Evolutionary conservation across 2,329 filamentous ascomycete species (phyloP), one percentile per base, ranked within the genome.

Genomic region (Endoconidiophora laricicola): DNA sequence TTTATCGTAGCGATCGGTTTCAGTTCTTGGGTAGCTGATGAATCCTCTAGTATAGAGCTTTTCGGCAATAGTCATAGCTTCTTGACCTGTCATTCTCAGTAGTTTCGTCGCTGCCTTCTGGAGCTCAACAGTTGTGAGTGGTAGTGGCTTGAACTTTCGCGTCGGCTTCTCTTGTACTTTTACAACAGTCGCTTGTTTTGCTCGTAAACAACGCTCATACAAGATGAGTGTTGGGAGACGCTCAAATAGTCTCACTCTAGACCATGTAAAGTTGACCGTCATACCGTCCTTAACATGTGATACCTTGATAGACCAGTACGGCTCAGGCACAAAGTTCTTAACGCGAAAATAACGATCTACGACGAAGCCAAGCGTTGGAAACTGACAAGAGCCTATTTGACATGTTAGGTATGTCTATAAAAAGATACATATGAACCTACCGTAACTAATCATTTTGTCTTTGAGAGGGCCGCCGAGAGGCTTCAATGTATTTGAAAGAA

Each of bases 1-100:
- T 58, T 78, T 78, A 59, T 95, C 88, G 60, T 96, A 98, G 29
- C 90, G 83, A 63, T 98, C 91, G 0, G 91, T 98, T 64, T 98
- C 91, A 0, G 91, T 98, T 64, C 91, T 80, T 1, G 91, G 91
- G 64, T 98, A 98, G 63, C 88, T 95, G 65, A 98, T 94, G 66
- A 88, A 96, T 0, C 91, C 91, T 63, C 83, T 87, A 44, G 87
- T 88, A 68, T 98, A 98, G 2, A 98, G 74, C 4, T 71, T 70
- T 63, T 98, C 91, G 3, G 91, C 91, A 22, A 82, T 71, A 45
- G 74, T 81, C 88, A 98, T 95, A 42, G 94, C 86, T 53, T 82
- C 75, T 58, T 94, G 83, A 66, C 88, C 88, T 55, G 81, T 86
- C 79, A 98, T 86, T n/a, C 79, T 79, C 22, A 98, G 72, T 59